Conservation (phyloP, 1,284 basidiomycete species). For the Pisolithus thermaeus region DNA sequence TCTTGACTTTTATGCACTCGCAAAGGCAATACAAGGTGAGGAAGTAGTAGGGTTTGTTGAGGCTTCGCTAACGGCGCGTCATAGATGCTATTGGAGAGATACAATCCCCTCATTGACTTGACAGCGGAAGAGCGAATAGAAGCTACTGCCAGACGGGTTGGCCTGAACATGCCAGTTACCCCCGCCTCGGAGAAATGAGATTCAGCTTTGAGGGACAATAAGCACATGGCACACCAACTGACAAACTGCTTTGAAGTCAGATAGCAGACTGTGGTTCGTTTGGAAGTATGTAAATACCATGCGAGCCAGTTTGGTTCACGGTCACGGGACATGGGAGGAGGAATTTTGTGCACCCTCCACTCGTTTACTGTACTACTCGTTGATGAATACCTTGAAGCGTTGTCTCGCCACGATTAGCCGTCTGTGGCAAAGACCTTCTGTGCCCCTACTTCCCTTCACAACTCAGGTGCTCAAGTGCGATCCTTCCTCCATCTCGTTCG, state of each 20-base stretch:
- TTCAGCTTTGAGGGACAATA: background rate
- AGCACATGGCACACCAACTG: too few species aligned
- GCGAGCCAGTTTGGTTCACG: too few species aligned
- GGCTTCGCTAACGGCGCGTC: conserved; percentile 4
- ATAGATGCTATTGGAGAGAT: conserved; percentile 72
- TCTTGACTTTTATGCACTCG: conserved; percentile 65
- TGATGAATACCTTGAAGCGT: conserved; percentile 5
- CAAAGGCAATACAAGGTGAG: conserved; percentile 53
- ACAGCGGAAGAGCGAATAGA: conserved; percentile 74
- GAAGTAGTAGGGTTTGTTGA: background rate
- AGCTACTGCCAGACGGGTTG: conserved; percentile 83
- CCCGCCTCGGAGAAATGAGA: conserved; percentile 9
- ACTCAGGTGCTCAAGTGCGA: conserved; percentile 47
- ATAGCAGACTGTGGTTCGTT: too few species aligned
- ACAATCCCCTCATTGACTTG: conserved; percentile 81
- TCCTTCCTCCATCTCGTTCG: conserved; percentile 49
- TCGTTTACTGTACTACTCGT: background rate
- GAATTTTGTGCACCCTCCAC: too few species aligned
- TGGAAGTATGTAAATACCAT: too few species aligned
- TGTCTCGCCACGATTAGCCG: conserved; percentile 2
- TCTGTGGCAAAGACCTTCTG: background rate
- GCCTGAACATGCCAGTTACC: conserved; percentile 62
- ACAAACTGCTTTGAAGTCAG: too few species aligned
- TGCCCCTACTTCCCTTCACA: conserved; percentile 5
- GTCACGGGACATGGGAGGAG: too few species aligned